A percentile compares a stretch with the other conserved stretches of the same genome.
Evolutionary conservation across 1,284 basidiomycete species (phyloP).

Genomic region (Tetrapyrgos nigripes): DNA sequence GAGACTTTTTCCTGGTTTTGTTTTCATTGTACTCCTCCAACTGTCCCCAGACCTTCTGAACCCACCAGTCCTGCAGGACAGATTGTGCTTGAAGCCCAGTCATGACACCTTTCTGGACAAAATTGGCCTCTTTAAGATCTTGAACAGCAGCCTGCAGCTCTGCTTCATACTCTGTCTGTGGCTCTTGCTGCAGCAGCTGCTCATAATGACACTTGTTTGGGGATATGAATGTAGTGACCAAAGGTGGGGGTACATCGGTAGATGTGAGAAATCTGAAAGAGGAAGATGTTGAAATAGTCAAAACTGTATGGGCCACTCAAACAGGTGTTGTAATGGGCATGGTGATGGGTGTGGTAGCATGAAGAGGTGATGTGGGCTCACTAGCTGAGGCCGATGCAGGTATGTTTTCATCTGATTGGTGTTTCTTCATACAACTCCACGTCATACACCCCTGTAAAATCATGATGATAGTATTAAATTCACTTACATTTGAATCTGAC

Average conservation of each 20-base stretch:
- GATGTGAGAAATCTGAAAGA: not conserved
- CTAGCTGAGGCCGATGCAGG: not conserved
- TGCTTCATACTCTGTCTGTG: not conserved
- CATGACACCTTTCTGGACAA: not conserved
- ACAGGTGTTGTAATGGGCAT: not conserved
- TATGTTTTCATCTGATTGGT: too few species aligned
- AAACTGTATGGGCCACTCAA: not conserved
- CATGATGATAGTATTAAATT: not conserved
- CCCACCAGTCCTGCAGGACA: not conserved
- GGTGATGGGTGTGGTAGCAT: not conserved
- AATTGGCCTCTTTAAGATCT: not conserved
- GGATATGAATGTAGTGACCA: not conserved
- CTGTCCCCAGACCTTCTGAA: not conserved
- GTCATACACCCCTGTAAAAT: too few species aligned
- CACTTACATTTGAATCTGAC: too few species aligned
- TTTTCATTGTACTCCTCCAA: too few species aligned
- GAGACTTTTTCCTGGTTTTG: too few species aligned
- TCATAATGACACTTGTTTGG: not conserved
- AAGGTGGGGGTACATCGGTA: not conserved
- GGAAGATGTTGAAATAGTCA: not conserved
- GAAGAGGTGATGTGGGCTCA: not conserved
- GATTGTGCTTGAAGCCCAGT: not conserved
- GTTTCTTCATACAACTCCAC: too few species aligned
- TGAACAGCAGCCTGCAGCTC: not conserved
- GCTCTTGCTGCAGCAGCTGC: not conserved